These are phyloP conservation scores for Hamigera avellanea DNA, from an alignment of 495 filamentous ascomycete species.

Conservation along the genomic window DNA sequence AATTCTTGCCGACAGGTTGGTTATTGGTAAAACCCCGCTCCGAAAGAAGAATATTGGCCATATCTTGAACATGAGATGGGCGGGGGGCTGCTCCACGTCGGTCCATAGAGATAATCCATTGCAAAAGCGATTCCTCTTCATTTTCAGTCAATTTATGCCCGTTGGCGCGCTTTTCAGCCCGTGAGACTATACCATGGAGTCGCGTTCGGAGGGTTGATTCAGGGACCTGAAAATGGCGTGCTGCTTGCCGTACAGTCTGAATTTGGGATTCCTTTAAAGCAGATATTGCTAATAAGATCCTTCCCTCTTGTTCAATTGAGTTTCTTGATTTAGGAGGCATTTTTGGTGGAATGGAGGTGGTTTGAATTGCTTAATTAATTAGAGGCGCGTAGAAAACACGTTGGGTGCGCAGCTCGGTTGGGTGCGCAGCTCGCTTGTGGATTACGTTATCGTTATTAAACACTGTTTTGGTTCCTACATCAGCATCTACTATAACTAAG, in stretches of 20 bases:
- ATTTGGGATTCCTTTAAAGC: constrained; percentile 1
- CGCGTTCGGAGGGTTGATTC: neutral
- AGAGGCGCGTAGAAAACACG: too few relatives aligned
- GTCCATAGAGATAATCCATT: constrained; percentile 1
- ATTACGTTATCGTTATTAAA: too few relatives aligned
- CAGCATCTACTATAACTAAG: too few relatives aligned
- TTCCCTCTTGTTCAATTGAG: constrained; percentile 1
- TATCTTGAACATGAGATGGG: neutral
- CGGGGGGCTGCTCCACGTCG: neutral
- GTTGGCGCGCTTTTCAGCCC: constrained; percentile 1
- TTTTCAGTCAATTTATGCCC: constrained; percentile 1
- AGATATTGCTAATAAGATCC: constrained; percentile 1
- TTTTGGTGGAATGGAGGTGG: neutral
- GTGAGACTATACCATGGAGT: neutral
- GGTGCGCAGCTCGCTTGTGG: too few relatives aligned
- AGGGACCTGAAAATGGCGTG: constrained; percentile 1
- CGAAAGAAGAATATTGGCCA: constrained; percentile 1
- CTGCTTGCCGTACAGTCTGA: neutral
- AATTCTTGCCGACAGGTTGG: neutral
- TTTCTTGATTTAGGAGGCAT: neutral
- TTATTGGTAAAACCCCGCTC: neutral
- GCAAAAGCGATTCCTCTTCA: neutral
- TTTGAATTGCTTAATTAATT: neutral
- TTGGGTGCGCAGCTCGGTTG: too few relatives aligned
- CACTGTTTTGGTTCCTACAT: too few relatives aligned